phyloP scores from a whole-genome alignment of 164 flowering plant genomes.

The Nelumbo lutea region DNA sequence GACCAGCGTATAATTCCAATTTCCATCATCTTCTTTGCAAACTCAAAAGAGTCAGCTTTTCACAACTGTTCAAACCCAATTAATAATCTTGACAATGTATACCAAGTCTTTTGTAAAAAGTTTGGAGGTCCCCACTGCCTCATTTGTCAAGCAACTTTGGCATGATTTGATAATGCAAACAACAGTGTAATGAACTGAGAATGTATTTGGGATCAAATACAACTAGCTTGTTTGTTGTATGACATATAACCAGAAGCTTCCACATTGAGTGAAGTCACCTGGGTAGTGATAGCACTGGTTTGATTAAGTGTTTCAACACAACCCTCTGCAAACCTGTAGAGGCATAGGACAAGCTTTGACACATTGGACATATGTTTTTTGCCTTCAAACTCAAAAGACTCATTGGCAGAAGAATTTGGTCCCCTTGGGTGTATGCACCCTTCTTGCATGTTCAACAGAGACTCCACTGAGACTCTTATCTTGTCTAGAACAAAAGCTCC shows the following conservation, averaged over 20 bases:
- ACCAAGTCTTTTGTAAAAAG: constrained; percentile 2
- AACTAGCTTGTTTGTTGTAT: constrained; percentile 22
- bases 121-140: too few relatives aligned
- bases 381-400: constrained; percentile 11
- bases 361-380: constrained; percentile 10
- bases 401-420: constrained; percentile 9
- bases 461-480: constrained; percentile 25
- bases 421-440: constrained; percentile 4
- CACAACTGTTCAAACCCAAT: constrained; percentile 37
- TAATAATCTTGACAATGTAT: constrained; percentile 16
- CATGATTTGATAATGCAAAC: constrained; percentile 28
- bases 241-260: constrained; percentile 29
- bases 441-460: constrained; percentile 17
- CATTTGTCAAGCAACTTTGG: constrained; percentile 13
- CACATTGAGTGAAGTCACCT: constrained; percentile 31
- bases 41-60: constrained; percentile 30
- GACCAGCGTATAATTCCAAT: constrained; percentile 44
- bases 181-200: constrained; percentile 31
- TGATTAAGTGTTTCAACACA: constrained; percentile 44
- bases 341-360: constrained; percentile 29
- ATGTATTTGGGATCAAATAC: constrained; percentile 25
- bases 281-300: constrained; percentile 20
- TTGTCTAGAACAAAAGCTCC: constrained; percentile 41
- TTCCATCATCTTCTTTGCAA: constrained; percentile 36
- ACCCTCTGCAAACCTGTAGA: constrained; percentile 33